phyloP scores from a whole-genome alignment of 257 asterid species.

The Jacaranda mimosifolia region DNA sequence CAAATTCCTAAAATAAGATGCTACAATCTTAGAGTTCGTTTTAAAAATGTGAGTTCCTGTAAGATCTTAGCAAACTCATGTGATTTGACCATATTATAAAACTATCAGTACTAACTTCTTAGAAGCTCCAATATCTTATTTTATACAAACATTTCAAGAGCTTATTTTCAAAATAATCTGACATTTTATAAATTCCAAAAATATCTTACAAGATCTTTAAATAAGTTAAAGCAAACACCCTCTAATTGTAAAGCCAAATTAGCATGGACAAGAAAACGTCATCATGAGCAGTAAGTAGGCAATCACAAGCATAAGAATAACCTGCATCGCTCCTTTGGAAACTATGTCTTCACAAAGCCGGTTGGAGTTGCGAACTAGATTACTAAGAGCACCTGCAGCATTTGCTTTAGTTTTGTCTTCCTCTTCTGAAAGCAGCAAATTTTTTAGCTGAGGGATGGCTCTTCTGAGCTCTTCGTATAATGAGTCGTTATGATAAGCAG shows the following conservation, averaged over 20 bases:
- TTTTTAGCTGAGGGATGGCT: constrained; percentile 88
- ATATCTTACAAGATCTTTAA: too few relatives aligned
- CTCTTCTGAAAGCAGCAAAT: constrained; percentile 77
- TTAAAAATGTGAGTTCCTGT: too few relatives aligned
- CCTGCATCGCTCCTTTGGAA: constrained; percentile 97
- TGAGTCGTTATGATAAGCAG: constrained; percentile 93
- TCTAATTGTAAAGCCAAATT: background rate
- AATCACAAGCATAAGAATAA: constrained; percentile 32
- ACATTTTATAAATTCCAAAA: too few relatives aligned
- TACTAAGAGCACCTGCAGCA: constrained; percentile 99
- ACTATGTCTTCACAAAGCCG: constrained; percentile 94
- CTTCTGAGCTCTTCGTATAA: constrained; percentile 86
- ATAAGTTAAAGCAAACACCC: too few relatives aligned
- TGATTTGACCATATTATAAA: too few relatives aligned
- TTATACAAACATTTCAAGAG: too few relatives aligned
- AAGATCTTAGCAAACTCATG: too few relatives aligned
- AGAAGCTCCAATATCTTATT: too few relatives aligned
- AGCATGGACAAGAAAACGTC: background rate
- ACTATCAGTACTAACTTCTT: too few relatives aligned
- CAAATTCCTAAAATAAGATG: too few relatives aligned
- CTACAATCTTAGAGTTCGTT: too few relatives aligned
- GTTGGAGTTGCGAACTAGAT: constrained; percentile 93
- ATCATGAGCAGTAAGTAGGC: background rate
- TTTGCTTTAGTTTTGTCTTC: constrained; percentile 98
- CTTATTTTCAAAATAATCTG: too few relatives aligned